A percentile compares a stretch with the other conserved stretches of the same genome.
These are phyloP conservation scores for Vitis labrusca DNA, from an alignment of 164 flowering plant species.

Conservation along the genomic window DNA sequence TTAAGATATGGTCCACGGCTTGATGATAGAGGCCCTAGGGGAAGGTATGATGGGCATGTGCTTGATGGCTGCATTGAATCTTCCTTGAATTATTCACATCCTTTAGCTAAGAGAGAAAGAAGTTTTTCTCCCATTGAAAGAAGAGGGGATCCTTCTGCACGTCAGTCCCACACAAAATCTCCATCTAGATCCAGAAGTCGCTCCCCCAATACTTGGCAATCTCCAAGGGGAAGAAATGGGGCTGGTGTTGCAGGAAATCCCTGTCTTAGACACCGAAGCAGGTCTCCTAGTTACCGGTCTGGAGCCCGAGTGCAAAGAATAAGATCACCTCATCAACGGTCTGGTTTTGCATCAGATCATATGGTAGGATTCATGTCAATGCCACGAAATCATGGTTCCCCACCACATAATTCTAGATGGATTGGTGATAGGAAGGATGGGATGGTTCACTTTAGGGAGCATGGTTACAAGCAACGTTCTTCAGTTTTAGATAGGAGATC, in stretches of 20 bases:
- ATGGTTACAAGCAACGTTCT: slow-evolving; percentile 26
- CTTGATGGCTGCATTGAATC: slow-evolving; percentile 23
- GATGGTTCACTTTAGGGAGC: slow-evolving; percentile 33
- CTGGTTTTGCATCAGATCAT: slow-evolving; percentile 27
- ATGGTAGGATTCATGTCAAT: slow-evolving; percentile 23
- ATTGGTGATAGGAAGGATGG: slow-evolving; percentile 30
- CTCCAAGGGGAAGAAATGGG: slow-evolving; percentile 31
- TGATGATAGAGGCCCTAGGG: slow-evolving; percentile 30
- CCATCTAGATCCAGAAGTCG: slow-evolving; percentile 52
- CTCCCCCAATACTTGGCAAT: slow-evolving; percentile 42
- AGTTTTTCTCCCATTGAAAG: slow-evolving; percentile 45
- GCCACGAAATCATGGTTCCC: slow-evolving; percentile 35
- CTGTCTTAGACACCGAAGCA: slow-evolving; percentile 22
- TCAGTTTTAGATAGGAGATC: slow-evolving; percentile 30
- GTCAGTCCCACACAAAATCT: slow-evolving; percentile 33
- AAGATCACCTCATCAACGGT: slow-evolving; percentile 37
- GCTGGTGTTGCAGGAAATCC: slow-evolving; percentile 15
- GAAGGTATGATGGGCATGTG: slow-evolving; percentile 29
- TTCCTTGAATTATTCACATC: slow-evolving; percentile 23
- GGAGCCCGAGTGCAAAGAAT: slow-evolving; percentile 13
- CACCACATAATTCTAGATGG: slow-evolving; percentile 34
- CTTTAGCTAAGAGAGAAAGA: slow-evolving; percentile 34
- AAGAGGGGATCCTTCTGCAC: slow-evolving; percentile 21
- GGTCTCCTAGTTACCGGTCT: too few relatives aligned
- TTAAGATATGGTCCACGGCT: slow-evolving; percentile 27